Conservation (phyloP, 78 protist genomes). For the Cavenderia fasciculata region DNA sequence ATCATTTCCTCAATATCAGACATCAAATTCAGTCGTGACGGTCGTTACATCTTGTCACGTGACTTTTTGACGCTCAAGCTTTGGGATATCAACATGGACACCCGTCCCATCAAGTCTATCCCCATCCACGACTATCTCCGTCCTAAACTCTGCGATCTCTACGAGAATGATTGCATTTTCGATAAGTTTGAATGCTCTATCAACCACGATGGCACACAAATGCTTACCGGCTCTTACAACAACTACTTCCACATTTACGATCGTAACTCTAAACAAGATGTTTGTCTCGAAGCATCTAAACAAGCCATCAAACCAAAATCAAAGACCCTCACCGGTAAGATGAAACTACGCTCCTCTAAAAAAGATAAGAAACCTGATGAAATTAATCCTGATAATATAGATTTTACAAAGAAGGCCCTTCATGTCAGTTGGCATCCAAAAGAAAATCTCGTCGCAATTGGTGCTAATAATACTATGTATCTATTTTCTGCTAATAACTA, state of each 20-base stretch:
- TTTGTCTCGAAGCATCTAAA: constrained; percentile 74
- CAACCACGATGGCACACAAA: constrained; percentile 83
- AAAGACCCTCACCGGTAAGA: constrained; percentile 59
- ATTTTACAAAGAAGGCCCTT: constrained; percentile 72
- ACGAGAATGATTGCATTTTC: constrained; percentile 96
- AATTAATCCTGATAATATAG: constrained; percentile 67
- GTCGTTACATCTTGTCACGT: constrained; percentile 93
- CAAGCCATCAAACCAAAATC: constrained; percentile 69
- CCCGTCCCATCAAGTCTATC: constrained; percentile 48
- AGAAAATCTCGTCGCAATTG: constrained; percentile 77
- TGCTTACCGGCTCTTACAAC: constrained; percentile 95
- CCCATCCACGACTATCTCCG: constrained; percentile 93
- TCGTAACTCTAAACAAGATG: constrained; percentile 70
- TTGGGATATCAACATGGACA: constrained; percentile 83
- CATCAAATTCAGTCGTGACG: constrained; percentile 90
- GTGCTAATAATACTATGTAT: constrained; percentile 80
- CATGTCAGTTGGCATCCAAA: constrained; percentile 83
- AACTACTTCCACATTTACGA: constrained; percentile 93
- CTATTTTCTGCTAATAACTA: constrained; percentile 54
- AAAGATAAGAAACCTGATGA: constrained; percentile 74
- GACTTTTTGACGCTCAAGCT: constrained; percentile 95
- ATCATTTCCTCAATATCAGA: constrained; percentile 93
- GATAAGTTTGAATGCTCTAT: constrained; percentile 95
- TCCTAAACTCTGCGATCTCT: constrained; percentile 92
- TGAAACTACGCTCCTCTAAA: constrained; percentile 68